Percentiles rank a stretch among this genome's conserved stretches.
phyloP scores from a whole-genome alignment of 805 yeast species.

The Kodamaea restingae region DNA sequence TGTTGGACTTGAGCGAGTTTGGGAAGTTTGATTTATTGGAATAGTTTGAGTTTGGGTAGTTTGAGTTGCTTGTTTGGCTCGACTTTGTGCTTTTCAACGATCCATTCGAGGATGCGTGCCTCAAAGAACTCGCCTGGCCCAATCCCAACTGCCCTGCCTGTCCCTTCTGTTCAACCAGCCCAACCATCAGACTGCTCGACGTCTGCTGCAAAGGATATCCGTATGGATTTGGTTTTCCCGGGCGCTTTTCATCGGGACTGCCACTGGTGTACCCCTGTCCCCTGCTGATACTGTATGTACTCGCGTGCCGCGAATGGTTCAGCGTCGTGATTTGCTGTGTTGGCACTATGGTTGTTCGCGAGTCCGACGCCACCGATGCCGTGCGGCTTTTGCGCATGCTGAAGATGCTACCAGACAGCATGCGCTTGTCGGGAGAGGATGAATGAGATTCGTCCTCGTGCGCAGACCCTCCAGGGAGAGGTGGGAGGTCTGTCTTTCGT shows the following conservation, averaged over 20 bases:
- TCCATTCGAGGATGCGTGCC: too few relatives aligned
- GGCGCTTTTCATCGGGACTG: neutral
- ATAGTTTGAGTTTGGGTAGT: conserved; percentile 16
- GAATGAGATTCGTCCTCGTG: conserved; percentile 20
- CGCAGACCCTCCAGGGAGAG: conserved; percentile 5
- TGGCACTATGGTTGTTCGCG: conserved; percentile 24
- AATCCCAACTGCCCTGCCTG: too few relatives aligned
- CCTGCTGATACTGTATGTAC: conserved; percentile 32
- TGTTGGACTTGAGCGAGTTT: conserved; percentile 9
- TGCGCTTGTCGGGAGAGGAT: conserved; percentile 23
- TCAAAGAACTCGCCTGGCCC: too few relatives aligned
- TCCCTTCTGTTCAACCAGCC: too few relatives aligned
- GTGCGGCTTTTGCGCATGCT: conserved; percentile 29
- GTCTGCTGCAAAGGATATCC: neutral
- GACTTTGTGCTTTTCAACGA: too few relatives aligned
- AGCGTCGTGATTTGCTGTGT: conserved; percentile 28
- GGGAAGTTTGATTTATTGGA: conserved; percentile 4
- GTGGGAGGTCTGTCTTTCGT: conserved; percentile 8
- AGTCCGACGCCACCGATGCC: conserved; percentile 10
- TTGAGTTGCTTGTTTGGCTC: neutral
- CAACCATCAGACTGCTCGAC: neutral
- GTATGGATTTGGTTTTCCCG: too few relatives aligned
- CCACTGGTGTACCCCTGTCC: neutral
- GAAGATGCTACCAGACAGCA: conserved; percentile 35
- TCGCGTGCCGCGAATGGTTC: conserved; percentile 38